Percentiles rank a stretch among this genome's conserved stretches.
phyloP scores from a whole-genome alignment of 2,329 filamentous ascomycete species.

The Pseudogymnoascus sp. region DNA sequence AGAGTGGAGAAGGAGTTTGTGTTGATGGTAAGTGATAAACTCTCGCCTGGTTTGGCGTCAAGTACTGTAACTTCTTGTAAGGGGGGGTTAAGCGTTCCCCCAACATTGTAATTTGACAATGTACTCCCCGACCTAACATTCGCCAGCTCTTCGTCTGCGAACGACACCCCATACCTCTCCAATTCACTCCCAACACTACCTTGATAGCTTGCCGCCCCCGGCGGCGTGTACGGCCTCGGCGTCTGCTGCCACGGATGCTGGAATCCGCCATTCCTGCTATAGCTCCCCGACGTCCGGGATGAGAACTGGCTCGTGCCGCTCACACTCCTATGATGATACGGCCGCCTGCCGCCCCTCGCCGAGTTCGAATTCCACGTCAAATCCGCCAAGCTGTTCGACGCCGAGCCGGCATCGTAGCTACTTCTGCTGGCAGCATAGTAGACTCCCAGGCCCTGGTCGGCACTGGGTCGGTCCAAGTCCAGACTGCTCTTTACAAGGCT shows the following conservation, averaged over 20 bases:
- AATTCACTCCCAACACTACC: background rate
- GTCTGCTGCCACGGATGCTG: slow-evolving; percentile 55
- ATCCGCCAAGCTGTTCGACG: background rate
- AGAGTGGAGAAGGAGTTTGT: background rate
- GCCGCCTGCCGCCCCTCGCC: slow-evolving; percentile 1
- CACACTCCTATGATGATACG: slow-evolving; percentile 1
- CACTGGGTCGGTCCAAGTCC: background rate
- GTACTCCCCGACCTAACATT: background rate
- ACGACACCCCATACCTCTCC: background rate
- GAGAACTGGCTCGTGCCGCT: slow-evolving; percentile 5
- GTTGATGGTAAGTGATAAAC: slow-evolving; percentile 5
- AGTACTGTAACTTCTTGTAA: slow-evolving; percentile 1
- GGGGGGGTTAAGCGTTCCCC: background rate
- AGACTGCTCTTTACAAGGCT: background rate
- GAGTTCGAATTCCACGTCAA: slow-evolving; percentile 2
- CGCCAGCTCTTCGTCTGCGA: background rate
- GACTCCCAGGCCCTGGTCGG: background rate
- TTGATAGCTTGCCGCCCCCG: slow-evolving; percentile 21
- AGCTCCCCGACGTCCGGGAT: background rate
- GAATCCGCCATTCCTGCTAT: slow-evolving; percentile 32
- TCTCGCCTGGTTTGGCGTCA: slow-evolving; percentile 5
- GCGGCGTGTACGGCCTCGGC: slow-evolving; percentile 49
- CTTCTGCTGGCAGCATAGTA: background rate
- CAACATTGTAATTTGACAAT: background rate
- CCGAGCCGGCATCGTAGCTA: background rate